Conservation (phyloP, 2,329 filamentous ascomycete genomes). For the Fusarium sp. region DNA sequence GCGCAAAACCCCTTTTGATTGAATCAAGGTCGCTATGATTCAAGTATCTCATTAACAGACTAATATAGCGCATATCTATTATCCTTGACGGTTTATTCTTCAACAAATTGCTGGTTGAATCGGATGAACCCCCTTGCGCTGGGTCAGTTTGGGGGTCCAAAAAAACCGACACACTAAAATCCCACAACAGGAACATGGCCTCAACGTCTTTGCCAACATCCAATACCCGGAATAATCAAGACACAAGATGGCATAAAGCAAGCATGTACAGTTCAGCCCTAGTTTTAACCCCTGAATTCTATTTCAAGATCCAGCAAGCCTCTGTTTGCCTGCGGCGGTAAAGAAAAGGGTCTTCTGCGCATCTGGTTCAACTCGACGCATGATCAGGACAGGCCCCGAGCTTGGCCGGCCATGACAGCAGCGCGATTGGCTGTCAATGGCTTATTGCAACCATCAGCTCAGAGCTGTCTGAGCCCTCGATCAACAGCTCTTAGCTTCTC, state of each 20-base stretch:
- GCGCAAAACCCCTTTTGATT: slow-evolving; percentile 10
- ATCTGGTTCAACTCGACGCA: slow-evolving; percentile 35
- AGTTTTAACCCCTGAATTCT: background rate
- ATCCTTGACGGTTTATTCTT: background rate
- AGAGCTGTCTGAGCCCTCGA: slow-evolving; percentile 31
- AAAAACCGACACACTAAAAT: slow-evolving; percentile 27
- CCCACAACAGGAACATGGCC: background rate
- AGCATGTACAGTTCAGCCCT: background rate
- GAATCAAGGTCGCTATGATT: background rate
- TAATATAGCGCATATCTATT: background rate
- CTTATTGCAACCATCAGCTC: slow-evolving; percentile 36
- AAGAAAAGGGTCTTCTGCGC: slow-evolving; percentile 15
- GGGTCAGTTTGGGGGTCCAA: slow-evolving; percentile 8
- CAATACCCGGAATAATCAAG: background rate
- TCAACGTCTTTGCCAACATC: background rate
- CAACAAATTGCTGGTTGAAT: background rate
- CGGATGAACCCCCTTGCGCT: background rate
- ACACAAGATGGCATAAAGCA: background rate
- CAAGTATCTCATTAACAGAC: background rate
- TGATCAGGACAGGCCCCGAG: slow-evolving; percentile 37
- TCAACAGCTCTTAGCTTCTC: slow-evolving; percentile 20
- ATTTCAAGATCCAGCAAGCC: background rate
- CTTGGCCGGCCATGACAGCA: slow-evolving; percentile 32
- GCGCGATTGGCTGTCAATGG: slow-evolving; percentile 38
- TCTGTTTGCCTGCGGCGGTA: background rate